Conservation (phyloP, 306 rosid species). For the Vigna hirtella region DNA sequence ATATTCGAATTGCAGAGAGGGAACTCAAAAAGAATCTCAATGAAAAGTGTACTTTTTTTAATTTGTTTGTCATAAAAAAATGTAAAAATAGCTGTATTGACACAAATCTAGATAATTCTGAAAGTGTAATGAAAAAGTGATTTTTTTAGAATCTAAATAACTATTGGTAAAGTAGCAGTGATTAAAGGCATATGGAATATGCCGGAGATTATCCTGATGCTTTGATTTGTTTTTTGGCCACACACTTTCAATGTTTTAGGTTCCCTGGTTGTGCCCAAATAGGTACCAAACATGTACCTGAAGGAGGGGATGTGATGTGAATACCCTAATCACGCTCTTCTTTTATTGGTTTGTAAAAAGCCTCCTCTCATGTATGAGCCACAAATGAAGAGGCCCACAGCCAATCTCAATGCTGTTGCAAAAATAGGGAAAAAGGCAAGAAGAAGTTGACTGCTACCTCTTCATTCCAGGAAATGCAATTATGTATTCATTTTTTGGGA, state of each 20-base stretch:
- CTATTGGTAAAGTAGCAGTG: background rate
- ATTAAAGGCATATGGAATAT: slow-evolving; percentile 40
- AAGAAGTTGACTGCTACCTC: background rate
- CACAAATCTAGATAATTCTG: background rate
- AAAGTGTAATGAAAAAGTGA: background rate
- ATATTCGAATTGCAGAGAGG: background rate
- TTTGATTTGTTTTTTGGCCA: background rate
- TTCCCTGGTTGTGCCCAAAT: background rate
- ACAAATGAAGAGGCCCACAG: background rate
- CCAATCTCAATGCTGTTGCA: background rate
- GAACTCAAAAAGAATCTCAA: background rate
- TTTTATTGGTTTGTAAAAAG: slow-evolving; percentile 9
- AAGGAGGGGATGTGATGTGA: background rate
- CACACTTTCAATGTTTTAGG: slow-evolving; percentile 4
- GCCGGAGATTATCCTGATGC: slow-evolving; percentile 28
- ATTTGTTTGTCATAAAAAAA: too few species aligned
- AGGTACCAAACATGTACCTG: background rate
- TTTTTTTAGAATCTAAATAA: background rate
- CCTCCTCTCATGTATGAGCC: slow-evolving; percentile 6
- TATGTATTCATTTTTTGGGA: background rate
- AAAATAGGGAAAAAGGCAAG: background rate
- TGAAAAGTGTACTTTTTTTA: background rate
- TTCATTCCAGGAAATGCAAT: background rate
- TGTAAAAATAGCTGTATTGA: background rate
- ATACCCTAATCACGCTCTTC: background rate